Base-by-base conservation (phyloP, 306 rosid species). In the Gastrolobium villosum region DNA sequence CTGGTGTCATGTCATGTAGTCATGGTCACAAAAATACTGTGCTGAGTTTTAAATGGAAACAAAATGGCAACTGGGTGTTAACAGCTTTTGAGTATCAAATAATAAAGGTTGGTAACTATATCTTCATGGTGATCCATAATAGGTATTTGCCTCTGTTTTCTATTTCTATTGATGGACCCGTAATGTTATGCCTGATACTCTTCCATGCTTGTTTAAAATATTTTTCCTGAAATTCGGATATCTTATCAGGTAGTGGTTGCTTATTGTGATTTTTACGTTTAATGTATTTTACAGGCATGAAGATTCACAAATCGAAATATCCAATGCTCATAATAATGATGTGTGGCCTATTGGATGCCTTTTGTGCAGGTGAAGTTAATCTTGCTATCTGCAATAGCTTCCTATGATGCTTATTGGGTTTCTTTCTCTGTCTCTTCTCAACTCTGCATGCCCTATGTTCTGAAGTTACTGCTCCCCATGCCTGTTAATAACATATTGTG, bases 341-440 rank as follows among this genome's bases (percentile, higher is more conserved):
- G 99, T 93, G 65, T 95, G 98, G 99, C 99, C 99, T 74, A 91
- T 90, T 64, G 99, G 99, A 72, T 95, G 93, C 84, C 97, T 95
- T 87, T 96, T 95, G 66, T 91, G 98, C 98, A 95, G 99, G 99
- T 93, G 65, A 81, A 77, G 64, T 50, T 62, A 59, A 31, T 83
- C 35, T 73, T 63, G 44, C 67, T 70, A 49, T 54, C 14, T 52
- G 48, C 43, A 48, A n/a, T 35, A 40, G 67, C 55, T 61, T 64
- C 7, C 35, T 34, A 61, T 74, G 50, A 61, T 77, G 34, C 75
- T 60, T 44, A 7, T 37, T 85, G 60, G 14, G 32, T 52, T 57
- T 55, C 80, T 65, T 37, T 57, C 70, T 49, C 35, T 11, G 66
- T 56, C 65, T 52, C 37, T 71, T 32, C 69, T 54, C 5, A 28